These are phyloP conservation scores for Phenoliferia sp. DNA, from an alignment of 1,284 basidiomycete genomes.

Conservation along the genomic window DNA sequence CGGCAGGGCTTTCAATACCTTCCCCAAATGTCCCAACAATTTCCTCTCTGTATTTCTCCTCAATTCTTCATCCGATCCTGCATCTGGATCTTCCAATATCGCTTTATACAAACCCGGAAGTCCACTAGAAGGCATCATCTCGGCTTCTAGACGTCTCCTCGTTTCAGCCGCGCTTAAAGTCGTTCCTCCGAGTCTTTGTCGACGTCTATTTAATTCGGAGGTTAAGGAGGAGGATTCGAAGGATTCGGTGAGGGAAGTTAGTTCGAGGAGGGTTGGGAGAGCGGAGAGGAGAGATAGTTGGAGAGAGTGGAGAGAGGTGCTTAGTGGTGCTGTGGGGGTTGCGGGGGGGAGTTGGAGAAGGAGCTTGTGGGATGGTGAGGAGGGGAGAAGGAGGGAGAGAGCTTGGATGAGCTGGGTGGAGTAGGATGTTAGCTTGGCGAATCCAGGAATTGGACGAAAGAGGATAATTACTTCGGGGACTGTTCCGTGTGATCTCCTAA, in stretches of 20 bases:
- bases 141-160: constrained; percentile 31
- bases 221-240: constrained; percentile 56
- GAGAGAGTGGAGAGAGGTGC: constrained; percentile 49
- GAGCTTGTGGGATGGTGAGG: constrained; percentile 61
- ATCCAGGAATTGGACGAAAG: constrained; percentile 2
- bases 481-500: constrained; percentile 59
- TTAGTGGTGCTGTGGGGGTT: constrained; percentile 65
- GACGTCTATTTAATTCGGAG: constrained; percentile 67
- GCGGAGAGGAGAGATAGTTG: constrained; percentile 65
- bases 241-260: constrained; percentile 56
- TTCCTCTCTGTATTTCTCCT: constrained; percentile 66
- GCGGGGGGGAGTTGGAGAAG: constrained; percentile 65
- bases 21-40: constrained; percentile 58
- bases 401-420: constrained; percentile 58
- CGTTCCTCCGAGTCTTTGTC: constrained; percentile 64
- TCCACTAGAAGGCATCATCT: constrained; percentile 37
- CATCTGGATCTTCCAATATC: constrained; percentile 67
- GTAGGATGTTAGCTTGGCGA: neutral
- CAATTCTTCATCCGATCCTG: constrained; percentile 57
- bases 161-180: constrained; percentile 41
- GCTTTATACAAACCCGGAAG: constrained; percentile 57
- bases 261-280: constrained; percentile 63
- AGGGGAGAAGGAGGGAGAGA: constrained; percentile 67
- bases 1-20: constrained; percentile 53
- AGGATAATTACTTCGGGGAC: constrained; percentile 52